Evolutionary conservation across 2,329 filamentous ascomycete species (phyloP).

Genomic region (Cordyceps tenuipes): DNA sequence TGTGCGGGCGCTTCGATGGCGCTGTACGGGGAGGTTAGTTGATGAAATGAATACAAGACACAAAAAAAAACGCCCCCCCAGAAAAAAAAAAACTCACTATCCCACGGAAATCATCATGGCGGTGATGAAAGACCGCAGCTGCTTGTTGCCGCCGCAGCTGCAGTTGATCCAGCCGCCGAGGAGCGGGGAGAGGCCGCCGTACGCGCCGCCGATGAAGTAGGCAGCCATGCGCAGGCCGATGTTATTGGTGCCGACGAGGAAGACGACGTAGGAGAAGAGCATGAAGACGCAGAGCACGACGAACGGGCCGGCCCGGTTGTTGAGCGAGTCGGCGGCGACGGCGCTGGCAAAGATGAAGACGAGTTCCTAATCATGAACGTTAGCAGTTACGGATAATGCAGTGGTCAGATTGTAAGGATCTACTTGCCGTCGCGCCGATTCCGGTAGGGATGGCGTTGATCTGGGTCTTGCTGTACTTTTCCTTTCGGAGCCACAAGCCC

Average conservation of each 20-base stretch:
- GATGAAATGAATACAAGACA: background rate
- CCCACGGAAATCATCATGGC: conserved; percentile 13
- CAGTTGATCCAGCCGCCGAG: conserved; percentile 12
- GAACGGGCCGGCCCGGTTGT: conserved; percentile 10
- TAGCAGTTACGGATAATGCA: background rate
- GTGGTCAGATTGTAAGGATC: background rate
- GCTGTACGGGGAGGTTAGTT: background rate
- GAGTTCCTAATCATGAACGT: background rate
- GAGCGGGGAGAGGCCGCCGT: conserved; percentile 10
- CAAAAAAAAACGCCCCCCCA: no score
- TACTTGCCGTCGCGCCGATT: background rate
- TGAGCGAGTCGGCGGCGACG: conserved; percentile 8
- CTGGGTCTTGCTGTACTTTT: background rate
- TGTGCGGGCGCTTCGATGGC: conserved; percentile 12
- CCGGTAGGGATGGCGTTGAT: conserved; percentile 8
- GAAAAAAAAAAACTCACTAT: conserved; percentile 1
- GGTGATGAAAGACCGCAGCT: conserved; percentile 7
- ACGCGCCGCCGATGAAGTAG: conserved; percentile 10
- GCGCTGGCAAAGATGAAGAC: conserved; percentile 10
- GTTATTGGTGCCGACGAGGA: background rate
- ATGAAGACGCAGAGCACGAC: background rate
- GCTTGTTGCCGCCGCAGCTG: conserved; percentile 12
- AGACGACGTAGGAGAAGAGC: conserved; percentile 11
- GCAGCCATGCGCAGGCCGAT: conserved; percentile 5
- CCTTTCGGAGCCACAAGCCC: conserved; percentile 10